These are phyloP conservation scores for Diaporthe caulivora DNA, from an alignment of 2,329 filamentous ascomycete genomes.

Conservation along the genomic window DNA sequence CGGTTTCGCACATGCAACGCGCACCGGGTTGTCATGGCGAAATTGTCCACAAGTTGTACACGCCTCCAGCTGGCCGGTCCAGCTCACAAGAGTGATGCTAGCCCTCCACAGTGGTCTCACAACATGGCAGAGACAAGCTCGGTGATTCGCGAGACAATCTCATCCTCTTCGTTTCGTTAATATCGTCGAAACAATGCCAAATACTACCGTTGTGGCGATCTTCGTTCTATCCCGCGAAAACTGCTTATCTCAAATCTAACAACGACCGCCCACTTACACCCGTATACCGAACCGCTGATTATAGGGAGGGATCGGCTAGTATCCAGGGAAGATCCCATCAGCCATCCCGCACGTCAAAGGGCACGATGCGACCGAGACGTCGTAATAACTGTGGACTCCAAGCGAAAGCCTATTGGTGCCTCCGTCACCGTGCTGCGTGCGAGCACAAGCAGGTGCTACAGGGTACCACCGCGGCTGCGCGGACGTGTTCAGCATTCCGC, in stretches of 20 bases:
- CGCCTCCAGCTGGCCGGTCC: background rate
- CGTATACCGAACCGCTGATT: conserved; percentile 17
- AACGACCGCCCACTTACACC: conserved; percentile 22
- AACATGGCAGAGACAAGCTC: conserved; percentile 5
- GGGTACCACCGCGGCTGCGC: conserved; percentile 13
- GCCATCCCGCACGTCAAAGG: conserved; percentile 37
- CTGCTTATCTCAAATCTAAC: conserved; percentile 32
- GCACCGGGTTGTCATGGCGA: background rate
- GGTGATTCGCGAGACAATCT: conserved; percentile 20
- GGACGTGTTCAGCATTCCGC: conserved; percentile 23
- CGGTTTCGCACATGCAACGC: background rate
- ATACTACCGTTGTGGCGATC: conserved; percentile 20
- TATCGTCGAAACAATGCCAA: conserved; percentile 23
- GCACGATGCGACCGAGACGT: conserved; percentile 28
- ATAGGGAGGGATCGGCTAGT: conserved; percentile 31
- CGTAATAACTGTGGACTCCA: conserved; percentile 17
- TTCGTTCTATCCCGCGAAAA: conserved; percentile 1
- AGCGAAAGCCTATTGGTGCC: conserved; percentile 17
- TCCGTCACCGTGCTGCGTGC: background rate
- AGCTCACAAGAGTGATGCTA: background rate
- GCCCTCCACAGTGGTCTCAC: background rate
- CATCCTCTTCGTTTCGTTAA: conserved; percentile 25
- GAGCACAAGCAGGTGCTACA: conserved; percentile 15
- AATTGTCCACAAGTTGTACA: background rate
- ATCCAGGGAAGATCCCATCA: conserved; percentile 38